phyloP scores from a whole-genome alignment of 257 asterid genomes.

The Scutellaria baicalensis region DNA sequence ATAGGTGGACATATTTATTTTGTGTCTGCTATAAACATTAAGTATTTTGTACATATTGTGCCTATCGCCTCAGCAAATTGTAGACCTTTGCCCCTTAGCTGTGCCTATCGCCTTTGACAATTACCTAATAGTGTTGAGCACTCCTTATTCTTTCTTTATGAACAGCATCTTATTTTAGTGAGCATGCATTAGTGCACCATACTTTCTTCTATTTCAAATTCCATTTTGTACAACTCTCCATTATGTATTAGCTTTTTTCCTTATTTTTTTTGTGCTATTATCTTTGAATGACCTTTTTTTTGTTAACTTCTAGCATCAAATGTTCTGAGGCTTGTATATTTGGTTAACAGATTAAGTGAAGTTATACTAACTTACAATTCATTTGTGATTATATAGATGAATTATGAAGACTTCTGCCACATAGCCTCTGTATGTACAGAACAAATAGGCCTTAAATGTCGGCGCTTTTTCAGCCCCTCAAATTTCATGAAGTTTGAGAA shows the following conservation, averaged over 20 bases:
- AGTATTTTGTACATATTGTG: no score
- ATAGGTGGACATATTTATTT: no score
- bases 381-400: constrained; percentile 59
- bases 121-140: no score
- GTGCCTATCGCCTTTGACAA: no score
- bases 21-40: no score
- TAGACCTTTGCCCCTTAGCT: no score
- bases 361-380: constrained; percentile 22
- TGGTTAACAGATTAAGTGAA: constrained; percentile 5
- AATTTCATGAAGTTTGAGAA: constrained; percentile 99
- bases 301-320: neutral
- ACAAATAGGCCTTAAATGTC: constrained; percentile 95
- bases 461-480: constrained; percentile 96
- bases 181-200: neutral
- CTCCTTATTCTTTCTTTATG: neutral
- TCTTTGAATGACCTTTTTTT: neutral
- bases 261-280: neutral
- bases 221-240: constrained; percentile 7
- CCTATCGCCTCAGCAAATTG: no score
- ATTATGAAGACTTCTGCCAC: constrained; percentile 99
- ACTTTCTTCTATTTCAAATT: neutral
- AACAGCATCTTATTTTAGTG: neutral
- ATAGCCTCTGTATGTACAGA: constrained; percentile 97
- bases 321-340: constrained; percentile 1
- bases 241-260: neutral